Evolutionary conservation across 2,329 filamentous ascomycete genomes (phyloP).

Genomic region (Incumbomyces delicatus): DNA sequence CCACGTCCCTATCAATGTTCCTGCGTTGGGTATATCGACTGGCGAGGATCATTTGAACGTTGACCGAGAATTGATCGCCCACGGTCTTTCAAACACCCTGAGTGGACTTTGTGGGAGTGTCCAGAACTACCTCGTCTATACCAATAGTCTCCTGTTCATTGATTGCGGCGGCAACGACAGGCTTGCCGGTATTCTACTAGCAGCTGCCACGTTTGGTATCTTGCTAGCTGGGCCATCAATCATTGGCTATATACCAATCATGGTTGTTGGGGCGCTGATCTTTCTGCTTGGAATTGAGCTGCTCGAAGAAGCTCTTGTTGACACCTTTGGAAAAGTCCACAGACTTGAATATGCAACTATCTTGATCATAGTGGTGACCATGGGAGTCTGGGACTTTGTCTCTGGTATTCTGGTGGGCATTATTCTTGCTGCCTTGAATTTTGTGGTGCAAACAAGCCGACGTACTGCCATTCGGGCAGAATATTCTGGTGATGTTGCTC

Average conservation of each 20-base stretch:
- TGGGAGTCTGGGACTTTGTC: slow-evolving; percentile 96
- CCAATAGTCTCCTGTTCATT: slow-evolving; percentile 95
- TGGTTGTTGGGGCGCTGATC: slow-evolving; percentile 92
- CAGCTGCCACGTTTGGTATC: slow-evolving; percentile 66
- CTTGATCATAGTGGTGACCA: slow-evolving; percentile 79
- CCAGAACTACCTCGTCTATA: slow-evolving; percentile 92
- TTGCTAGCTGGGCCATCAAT: slow-evolving; percentile 77
- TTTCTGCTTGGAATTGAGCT: slow-evolving; percentile 92
- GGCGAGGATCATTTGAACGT: slow-evolving; percentile 89
- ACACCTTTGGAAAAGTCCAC: slow-evolving; percentile 81
- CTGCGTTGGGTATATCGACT: slow-evolving; percentile 78
- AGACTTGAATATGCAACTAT: slow-evolving; percentile 79
- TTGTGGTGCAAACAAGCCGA: slow-evolving; percentile 82
- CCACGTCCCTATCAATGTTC: slow-evolving; percentile 96
- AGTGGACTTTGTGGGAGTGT: slow-evolving; percentile 84
- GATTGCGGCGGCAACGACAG: slow-evolving; percentile 81
- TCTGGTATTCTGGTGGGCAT: slow-evolving; percentile 88
- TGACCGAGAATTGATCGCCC: slow-evolving; percentile 81
- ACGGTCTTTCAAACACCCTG: slow-evolving; percentile 84
- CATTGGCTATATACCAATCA: slow-evolving; percentile 90
- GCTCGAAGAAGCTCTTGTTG: slow-evolving; percentile 75
- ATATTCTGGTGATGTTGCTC: slow-evolving; percentile 82
- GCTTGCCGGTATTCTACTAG: slow-evolving; percentile 76
- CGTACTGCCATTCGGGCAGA: slow-evolving; percentile 80
- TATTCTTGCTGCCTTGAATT: slow-evolving; percentile 77